Percentiles rank a stretch among this genome's conserved stretches.
Evolutionary conservation across 345 rosid genomes (phyloP).

Genomic region (Murraya paniculata): DNA sequence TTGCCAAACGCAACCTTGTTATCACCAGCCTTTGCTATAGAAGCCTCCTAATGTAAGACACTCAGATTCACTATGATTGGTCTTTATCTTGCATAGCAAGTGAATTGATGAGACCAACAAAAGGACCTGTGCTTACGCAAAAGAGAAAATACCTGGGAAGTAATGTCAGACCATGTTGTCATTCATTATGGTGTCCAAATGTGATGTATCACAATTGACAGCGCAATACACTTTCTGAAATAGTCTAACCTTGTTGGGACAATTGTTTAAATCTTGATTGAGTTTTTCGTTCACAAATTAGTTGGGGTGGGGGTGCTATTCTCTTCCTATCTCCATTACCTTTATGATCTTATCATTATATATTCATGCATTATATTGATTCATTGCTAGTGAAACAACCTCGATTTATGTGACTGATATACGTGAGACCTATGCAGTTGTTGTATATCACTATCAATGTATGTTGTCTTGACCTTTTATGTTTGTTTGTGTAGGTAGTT

Average conservation of each 20-base stretch:
- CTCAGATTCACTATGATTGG: background rate
- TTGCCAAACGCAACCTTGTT: background rate
- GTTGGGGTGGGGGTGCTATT: background rate
- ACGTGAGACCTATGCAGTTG: background rate
- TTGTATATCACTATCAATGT: conserved; percentile 1
- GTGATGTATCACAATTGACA: background rate
- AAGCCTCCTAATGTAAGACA: background rate
- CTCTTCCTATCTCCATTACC: background rate
- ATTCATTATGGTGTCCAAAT: background rate
- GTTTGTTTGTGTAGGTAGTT: conserved; percentile 57
- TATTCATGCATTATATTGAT: background rate
- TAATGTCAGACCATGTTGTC: background rate
- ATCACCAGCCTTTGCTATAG: background rate
- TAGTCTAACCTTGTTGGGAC: background rate
- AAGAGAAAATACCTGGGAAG: background rate
- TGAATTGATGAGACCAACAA: background rate
- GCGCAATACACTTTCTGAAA: background rate
- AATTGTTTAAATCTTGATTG: background rate
- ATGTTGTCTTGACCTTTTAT: conserved; percentile 17
- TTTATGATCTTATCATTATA: background rate
- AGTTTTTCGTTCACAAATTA: background rate
- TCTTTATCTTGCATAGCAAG: background rate
- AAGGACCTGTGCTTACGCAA: background rate
- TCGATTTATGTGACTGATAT: background rate
- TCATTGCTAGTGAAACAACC: background rate